Conservation (phyloP, 192 early-diverging fungal genomes). For the Gryganskiella cystojenkinii region DNA sequence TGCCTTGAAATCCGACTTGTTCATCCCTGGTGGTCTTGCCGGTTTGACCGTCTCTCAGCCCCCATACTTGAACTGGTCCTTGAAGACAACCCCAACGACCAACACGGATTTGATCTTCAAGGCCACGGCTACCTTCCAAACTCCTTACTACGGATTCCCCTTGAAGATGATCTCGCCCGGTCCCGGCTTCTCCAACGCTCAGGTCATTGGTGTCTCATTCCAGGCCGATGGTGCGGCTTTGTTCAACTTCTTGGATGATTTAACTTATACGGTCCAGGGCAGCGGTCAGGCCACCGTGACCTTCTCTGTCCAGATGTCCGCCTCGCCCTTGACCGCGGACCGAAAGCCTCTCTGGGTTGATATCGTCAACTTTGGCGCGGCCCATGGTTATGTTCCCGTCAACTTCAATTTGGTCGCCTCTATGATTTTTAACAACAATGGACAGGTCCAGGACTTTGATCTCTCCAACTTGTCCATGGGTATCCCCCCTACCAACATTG, state of each 20-base stretch:
- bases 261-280: slow-evolving; percentile 1
- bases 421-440: slow-evolving; percentile 10
- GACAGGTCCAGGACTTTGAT: neutral
- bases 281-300: slow-evolving; percentile 3
- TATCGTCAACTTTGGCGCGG: slow-evolving; percentile 4
- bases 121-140: slow-evolving; percentile 12
- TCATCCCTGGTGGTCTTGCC: neutral
- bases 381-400: neutral
- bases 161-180: neutral
- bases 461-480: neutral
- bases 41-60: slow-evolving; percentile 2
- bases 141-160: slow-evolving; percentile 10
- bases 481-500: neutral
- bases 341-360: neutral
- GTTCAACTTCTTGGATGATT: neutral
- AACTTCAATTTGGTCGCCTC: neutral
- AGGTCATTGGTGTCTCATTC: neutral
- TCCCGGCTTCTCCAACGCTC: neutral
- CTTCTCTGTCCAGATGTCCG: neutral
- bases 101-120: slow-evolving; percentile 6
- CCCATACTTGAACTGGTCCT: slow-evolving; percentile 11
- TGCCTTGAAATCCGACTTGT: neutral
- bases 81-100: slow-evolving; percentile 11
- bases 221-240: neutral
- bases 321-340: neutral